These are phyloP conservation scores for Fusarium miscanthi DNA, from an alignment of 2,329 filamentous ascomycete genomes.

Conservation along the genomic window DNA sequence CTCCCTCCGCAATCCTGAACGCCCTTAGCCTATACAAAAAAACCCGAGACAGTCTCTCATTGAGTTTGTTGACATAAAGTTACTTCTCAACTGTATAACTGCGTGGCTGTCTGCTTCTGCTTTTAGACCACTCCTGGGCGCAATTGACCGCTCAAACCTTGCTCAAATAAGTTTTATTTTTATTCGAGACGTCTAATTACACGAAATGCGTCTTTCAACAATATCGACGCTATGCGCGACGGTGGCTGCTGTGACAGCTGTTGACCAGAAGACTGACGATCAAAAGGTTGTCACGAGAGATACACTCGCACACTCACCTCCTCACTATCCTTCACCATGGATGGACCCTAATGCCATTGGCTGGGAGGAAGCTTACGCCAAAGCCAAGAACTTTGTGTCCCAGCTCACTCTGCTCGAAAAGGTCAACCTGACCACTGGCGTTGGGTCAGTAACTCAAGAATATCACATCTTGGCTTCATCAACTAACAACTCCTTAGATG, in stretches of 20 bases:
- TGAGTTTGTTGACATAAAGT: background rate
- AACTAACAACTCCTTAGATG: constrained; percentile 44
- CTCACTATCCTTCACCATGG: constrained; percentile 90
- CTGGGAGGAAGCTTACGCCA: constrained; percentile 81
- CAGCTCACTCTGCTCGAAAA: constrained; percentile 88
- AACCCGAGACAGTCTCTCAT: background rate
- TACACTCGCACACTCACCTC: constrained; percentile 58
- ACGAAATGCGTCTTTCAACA: constrained; percentile 28
- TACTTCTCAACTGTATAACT: background rate
- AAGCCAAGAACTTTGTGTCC: constrained; percentile 82
- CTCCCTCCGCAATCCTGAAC: background rate
- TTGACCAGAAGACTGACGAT: constrained; percentile 39
- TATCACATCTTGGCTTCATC: background rate
- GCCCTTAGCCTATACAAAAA: background rate
- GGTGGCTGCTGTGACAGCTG: background rate
- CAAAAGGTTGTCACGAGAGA: constrained; percentile 34
- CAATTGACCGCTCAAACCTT: background rate
- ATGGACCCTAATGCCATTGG: constrained; percentile 75
- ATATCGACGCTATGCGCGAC: constrained; percentile 1
- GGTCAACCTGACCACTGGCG: constrained; percentile 93
- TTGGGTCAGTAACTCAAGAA: constrained; percentile 68
- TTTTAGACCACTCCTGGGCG: background rate
- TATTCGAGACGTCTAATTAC: background rate
- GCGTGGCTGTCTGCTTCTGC: too few relatives aligned
- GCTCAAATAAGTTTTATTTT: background rate